Evolutionary conservation across 2,329 filamentous ascomycete genomes (phyloP), one percentile per base, ranked within the genome.

Genomic region (Arthrobotrys pseudoclavata): DNA sequence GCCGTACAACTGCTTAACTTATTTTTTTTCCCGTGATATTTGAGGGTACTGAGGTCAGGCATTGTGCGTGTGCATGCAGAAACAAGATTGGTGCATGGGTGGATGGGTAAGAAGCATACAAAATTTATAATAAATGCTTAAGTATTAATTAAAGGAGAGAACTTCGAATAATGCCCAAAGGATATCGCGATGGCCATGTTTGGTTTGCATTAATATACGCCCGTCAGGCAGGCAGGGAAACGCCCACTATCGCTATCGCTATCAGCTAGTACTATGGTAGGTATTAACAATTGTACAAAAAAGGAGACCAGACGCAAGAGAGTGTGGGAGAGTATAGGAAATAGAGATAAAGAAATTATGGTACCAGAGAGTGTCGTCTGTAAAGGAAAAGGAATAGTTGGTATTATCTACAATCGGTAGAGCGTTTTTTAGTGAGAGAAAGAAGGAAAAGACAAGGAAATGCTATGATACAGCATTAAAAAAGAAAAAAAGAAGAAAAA

Each of bases 381-480:
- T 80, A 76, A 81, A 80, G 72, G 74, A 64, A 76, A 80, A 79
- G 80, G 80, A 70, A 79, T 76, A 70, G 68, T 69, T 79, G 69
- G 20, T 60, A 75, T 55, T 69, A 67, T 61, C 47, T 55, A 67
- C 52, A 75, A 24, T 50, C 26, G 47, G 55, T 53, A 70, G 64
- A 61, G 34, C n/a, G 37, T 53, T 62, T 69, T 55, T 29, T 18
- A 61, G 22, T 26, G 20, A 50, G 45, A 55, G 31, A 53, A 31
- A 53, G 12, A 53, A 52, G 69, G 70, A 71, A 42, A 79, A 55
- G 72, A 76, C n/a, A 76, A 53, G 5, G 50, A 34, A 18, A 26
- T 62, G 60, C 60, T 70, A 67, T 70, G 66, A 40, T 70, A 77
- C 72, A 77, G 72, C 71, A 55, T 52, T 18, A 34, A 18, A n/a